Evolutionary conservation across 805 yeast species (phyloP).

Genomic region (Barnettozyma vustinii): DNA sequence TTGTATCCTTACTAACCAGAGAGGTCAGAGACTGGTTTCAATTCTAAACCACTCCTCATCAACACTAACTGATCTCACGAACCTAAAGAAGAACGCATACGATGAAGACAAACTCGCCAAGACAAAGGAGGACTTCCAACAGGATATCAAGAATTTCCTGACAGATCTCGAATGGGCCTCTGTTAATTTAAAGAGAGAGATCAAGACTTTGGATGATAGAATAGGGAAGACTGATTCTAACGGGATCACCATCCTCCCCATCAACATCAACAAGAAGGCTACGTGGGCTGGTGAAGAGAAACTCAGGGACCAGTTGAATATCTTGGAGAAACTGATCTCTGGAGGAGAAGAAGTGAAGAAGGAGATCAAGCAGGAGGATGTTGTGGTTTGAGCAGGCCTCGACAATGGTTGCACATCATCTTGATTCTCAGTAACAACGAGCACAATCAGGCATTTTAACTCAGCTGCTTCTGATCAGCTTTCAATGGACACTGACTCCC

Average conservation of each 20-base stretch:
- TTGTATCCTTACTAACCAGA: not conserved
- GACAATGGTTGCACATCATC: not conserved
- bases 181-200: conserved; percentile 56
- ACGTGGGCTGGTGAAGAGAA: conserved; percentile 59
- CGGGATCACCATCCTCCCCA: conserved; percentile 56
- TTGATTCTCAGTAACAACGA: too few relatives aligned
- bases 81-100: conserved; percentile 27
- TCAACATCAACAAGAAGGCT: conserved; percentile 64
- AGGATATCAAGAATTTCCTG: conserved; percentile 45
- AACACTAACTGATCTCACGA: conserved; percentile 37
- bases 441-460: too few relatives aligned
- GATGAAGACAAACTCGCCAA: conserved; percentile 19
- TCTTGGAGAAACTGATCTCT: conserved; percentile 26
- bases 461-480: too few relatives aligned
- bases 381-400: not conserved
- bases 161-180: conserved; percentile 53
- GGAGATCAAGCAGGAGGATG: not conserved
- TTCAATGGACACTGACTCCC: too few relatives aligned
- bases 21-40: conserved; percentile 38
- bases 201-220: conserved; percentile 56
- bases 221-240: conserved; percentile 43
- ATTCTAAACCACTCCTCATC: conserved; percentile 44
- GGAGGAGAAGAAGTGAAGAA: not conserved
- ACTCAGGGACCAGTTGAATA: conserved; percentile 41
- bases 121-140: conserved; percentile 35